A percentile compares a stretch with the other conserved stretches of the same genome.
These are phyloP conservation scores for Parasitella parasitica DNA, from an alignment of 371 early-diverging fungal genomes.

Conservation along the genomic window DNA sequence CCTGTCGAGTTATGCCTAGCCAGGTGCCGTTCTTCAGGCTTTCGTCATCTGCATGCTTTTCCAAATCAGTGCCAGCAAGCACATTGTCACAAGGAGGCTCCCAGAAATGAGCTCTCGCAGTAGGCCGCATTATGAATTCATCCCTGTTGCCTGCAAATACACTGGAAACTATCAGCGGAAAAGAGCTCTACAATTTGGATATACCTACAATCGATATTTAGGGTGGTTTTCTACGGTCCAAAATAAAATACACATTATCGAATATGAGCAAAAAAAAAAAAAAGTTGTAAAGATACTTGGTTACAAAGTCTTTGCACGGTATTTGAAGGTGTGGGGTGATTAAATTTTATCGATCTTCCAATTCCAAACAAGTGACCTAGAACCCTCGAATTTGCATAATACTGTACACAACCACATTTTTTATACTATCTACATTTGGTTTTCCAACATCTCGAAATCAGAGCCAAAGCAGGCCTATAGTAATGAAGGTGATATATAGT, in stretches of 20 bases:
- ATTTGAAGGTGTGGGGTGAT: too few species aligned
- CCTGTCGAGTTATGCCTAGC: conserved; percentile 57
- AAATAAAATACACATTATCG: conserved; percentile 56
- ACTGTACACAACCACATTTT: too few species aligned
- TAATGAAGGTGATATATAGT: too few species aligned
- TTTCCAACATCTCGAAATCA: too few species aligned
- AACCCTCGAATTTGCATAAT: too few species aligned
- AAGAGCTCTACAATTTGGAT: not conserved
- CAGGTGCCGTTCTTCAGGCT: conserved; percentile 49
- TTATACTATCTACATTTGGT: too few species aligned
- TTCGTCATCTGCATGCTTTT: conserved; percentile 15
- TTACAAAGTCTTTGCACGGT: not conserved
- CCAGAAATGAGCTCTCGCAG: conserved; percentile 61
- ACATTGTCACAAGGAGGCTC: conserved; percentile 32
- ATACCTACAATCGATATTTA: conserved; percentile 49
- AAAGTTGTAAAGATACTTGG: not conserved
- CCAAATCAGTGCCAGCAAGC: conserved; percentile 45
- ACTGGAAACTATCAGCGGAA: conserved; percentile 25
- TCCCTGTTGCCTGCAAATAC: conserved; percentile 65
- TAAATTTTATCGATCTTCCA: too few species aligned
- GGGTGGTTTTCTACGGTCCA: conserved; percentile 58
- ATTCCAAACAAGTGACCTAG: too few species aligned
- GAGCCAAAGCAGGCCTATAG: too few species aligned
- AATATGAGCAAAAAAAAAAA: not conserved
- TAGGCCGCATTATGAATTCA: conserved; percentile 52